Conservation (phyloP, 139 green algal species). For the Tetradesmus obliquus region DNA sequence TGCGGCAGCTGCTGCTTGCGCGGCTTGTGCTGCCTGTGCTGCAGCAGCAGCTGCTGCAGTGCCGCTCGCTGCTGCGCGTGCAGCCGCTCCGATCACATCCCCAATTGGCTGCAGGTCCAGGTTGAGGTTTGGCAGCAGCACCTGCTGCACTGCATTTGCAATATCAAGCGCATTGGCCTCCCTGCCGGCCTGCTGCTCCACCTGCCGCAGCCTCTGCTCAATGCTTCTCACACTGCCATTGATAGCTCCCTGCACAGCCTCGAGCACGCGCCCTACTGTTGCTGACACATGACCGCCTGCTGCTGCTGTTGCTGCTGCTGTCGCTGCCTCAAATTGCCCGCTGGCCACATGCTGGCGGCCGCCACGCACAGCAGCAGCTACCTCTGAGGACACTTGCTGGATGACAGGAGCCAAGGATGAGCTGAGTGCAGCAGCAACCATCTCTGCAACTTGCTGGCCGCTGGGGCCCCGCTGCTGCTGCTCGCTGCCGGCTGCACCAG, state of each 20-base stretch:
- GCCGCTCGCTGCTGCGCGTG: slow-evolving; percentile 21
- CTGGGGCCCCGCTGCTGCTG: slow-evolving; percentile 13
- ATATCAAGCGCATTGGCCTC: slow-evolving; percentile 35
- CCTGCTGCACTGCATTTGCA: slow-evolving; percentile 27
- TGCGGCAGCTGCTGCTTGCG: slow-evolving; percentile 15
- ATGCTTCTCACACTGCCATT: slow-evolving; percentile 22
- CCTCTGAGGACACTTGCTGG: neutral
- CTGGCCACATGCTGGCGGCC: neutral
- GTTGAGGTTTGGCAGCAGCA: slow-evolving; percentile 14
- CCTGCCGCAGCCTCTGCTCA: slow-evolving; percentile 39
- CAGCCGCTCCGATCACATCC: neutral
- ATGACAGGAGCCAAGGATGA: slow-evolving; percentile 34
- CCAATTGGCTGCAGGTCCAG: slow-evolving; percentile 13
- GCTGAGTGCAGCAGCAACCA: slow-evolving; percentile 29
- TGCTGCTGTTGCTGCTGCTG: slow-evolving; percentile 22
- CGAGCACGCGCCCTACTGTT: slow-evolving; percentile 27
- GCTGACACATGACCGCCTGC: neutral
- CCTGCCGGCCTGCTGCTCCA: slow-evolving; percentile 19
- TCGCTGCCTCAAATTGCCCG: slow-evolving; percentile 17
- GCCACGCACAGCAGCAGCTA: slow-evolving; percentile 25
- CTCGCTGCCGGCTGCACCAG: neutral
- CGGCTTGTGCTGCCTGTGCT: neutral
- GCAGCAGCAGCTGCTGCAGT: slow-evolving; percentile 13
- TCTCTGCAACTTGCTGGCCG: slow-evolving; percentile 10
- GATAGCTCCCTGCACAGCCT: slow-evolving; percentile 5